Evolutionary conservation across 2,329 filamentous ascomycete genomes (phyloP).

Genomic region (Mariannaea elegans): DNA sequence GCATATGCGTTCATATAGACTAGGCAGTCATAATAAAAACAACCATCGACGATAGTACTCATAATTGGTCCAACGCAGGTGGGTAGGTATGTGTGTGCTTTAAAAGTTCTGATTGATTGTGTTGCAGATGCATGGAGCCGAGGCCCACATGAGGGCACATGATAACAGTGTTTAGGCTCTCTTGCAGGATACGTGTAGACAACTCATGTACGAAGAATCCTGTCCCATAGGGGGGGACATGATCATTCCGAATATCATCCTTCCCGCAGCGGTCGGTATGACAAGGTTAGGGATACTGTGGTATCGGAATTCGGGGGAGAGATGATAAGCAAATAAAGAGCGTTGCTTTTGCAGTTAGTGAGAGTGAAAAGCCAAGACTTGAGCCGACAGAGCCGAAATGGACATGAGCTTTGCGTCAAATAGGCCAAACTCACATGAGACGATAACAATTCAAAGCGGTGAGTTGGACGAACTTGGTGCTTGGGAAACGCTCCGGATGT

Average conservation of each 20-base stretch:
- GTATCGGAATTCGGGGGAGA: neutral
- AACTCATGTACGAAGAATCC: neutral
- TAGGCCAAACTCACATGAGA: neutral
- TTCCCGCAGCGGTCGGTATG: no score
- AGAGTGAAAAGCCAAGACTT: neutral
- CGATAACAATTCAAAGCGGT: no score
- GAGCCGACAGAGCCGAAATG: neutral
- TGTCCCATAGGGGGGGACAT: neutral
- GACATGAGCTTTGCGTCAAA: neutral
- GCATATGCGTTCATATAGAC: no score
- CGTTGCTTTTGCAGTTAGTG: no score
- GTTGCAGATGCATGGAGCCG: neutral
- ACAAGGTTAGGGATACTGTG: neutral
- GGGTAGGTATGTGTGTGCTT: no score
- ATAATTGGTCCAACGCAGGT: no score
- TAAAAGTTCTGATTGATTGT: no score
- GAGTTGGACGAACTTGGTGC: neutral
- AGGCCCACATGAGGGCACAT: neutral
- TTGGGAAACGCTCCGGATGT: conserved; percentile 3
- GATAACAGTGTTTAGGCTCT: neutral
- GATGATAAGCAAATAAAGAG: neutral
- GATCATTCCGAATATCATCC: no score
- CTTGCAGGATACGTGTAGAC: neutral
- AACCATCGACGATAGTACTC: no score
- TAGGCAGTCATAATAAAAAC: no score